A percentile compares a stretch with the other conserved stretches of the same genome.
phyloP scores from a whole-genome alignment of 1,284 basidiomycete genomes.

The Crepidotus sp. region DNA sequence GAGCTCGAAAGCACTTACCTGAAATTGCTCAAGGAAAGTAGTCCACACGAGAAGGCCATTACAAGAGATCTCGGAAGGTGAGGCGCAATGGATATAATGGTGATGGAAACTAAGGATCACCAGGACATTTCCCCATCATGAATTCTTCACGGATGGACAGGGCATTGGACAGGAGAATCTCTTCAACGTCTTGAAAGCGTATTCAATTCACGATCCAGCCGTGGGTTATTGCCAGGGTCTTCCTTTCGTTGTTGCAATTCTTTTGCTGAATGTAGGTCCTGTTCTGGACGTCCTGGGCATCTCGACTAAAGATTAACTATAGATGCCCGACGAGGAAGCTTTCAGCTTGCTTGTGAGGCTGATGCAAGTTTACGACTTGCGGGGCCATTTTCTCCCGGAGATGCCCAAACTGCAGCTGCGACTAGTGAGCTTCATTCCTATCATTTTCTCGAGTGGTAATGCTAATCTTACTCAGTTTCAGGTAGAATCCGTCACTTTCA shows the following conservation, averaged over 20 bases:
- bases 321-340: conserved; percentile 99
- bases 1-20: conserved; percentile 85
- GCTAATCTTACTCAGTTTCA: conserved; percentile 27
- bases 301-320: conserved; percentile 6
- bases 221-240: conserved; percentile 97
- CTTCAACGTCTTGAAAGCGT: conserved; percentile 97
- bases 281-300: neutral
- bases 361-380: conserved; percentile 96
- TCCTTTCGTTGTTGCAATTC: conserved; percentile 90
- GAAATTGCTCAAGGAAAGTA: conserved; percentile 73
- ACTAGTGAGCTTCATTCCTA: conserved; percentile 44
- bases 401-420: conserved; percentile 96
- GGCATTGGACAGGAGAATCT: conserved; percentile 94
- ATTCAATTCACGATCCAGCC: conserved; percentile 86
- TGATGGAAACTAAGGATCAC: neutral
- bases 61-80: conserved; percentile 81
- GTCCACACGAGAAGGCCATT: conserved; percentile 90
- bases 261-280: conserved; percentile 76
- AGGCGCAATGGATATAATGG: conserved; percentile 8
- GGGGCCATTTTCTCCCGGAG: conserved; percentile 94
- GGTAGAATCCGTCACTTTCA: conserved; percentile 23
- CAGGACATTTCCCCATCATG: conserved; percentile 95
- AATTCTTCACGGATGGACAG: conserved; percentile 87
- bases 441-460: neutral
- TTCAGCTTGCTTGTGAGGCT: conserved; percentile 93